Base-by-base conservation (phyloP, 495 filamentous ascomycete species). In the Annulohypoxylon moriforme region DNA sequence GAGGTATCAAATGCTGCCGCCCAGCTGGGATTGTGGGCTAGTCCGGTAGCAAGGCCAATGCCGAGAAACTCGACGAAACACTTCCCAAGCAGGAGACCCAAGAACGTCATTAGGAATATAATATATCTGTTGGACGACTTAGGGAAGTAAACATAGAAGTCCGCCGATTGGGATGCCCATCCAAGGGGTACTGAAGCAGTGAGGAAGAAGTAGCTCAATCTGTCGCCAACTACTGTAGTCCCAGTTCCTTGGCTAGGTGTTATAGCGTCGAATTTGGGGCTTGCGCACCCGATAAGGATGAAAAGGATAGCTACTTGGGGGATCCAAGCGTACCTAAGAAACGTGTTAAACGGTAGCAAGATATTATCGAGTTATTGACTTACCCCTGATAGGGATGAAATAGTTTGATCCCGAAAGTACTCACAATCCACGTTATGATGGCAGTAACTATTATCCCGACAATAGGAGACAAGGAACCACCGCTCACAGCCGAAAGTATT, bases 151-250 rank as follows among this genome's bases (percentile, higher is more conserved):
- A 58, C 55, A 22, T 58, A 58, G 27, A 38, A 58, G 20, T 58
- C 55, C 20, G 55, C 55, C 4, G 55, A 58, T 29, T 38, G 31
- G 11, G 55, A 58, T 18, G 55, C 55, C 55, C 55, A 58, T 40
- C 55, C 55, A 7, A 58, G 55, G 36, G 55, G 55, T 25, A 58
- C 33, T 20, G 55, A 58, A 8, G 55, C 33, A 25, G 55, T 58
- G 36, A 58, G 33, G 20, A 58, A 58, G 55, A 58, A 58, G 55
- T 42, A 58, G 13, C 33, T 58, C n/a, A 58, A 25, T 27, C 55
- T 36, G 22, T 58, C 55, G 14, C 55, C 55, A 14, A 33, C 8
- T 10, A 40, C 33, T 42, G 55, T 58, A 4, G 55, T 34, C 25
- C 55, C 55, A 8, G 55, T 40, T 27, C 55, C 55, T 4, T 58